phyloP scores from a whole-genome alignment of 2,329 filamentous ascomycete species.

The Thermoascus crustaceus region DNA sequence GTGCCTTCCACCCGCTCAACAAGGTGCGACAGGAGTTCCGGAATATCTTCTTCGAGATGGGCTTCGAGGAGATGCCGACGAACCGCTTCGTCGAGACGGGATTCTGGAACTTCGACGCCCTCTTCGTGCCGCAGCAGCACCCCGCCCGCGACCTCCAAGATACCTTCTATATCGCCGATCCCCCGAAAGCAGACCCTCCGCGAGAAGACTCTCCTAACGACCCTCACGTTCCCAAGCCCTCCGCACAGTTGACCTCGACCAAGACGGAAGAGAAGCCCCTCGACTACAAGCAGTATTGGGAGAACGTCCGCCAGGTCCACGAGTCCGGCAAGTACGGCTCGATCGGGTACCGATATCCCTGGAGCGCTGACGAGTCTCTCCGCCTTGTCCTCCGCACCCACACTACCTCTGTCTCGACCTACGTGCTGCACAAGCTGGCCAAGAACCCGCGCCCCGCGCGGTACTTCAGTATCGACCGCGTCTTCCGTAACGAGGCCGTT shows the following conservation, averaged over 20 bases:
- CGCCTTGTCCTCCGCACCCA: constrained; percentile 89
- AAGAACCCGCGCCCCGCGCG: constrained; percentile 76
- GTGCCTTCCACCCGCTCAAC: constrained; percentile 57
- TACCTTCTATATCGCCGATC: constrained; percentile 96
- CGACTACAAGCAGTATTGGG: constrained; percentile 79
- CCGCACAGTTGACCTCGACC: constrained; percentile 34
- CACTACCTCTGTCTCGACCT: constrained; percentile 85
- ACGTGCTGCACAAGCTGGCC: constrained; percentile 84
- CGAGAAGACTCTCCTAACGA: constrained; percentile 46
- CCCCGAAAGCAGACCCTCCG: constrained; percentile 61
- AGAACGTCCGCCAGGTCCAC: constrained; percentile 80
- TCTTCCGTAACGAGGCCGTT: constrained; percentile 96
- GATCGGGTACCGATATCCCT: constrained; percentile 93
- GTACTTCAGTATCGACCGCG: constrained; percentile 97
- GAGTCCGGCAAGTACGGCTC: constrained; percentile 88
- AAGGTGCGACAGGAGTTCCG: constrained; percentile 95
- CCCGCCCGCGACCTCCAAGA: constrained; percentile 95
- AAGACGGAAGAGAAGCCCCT: constrained; percentile 40
- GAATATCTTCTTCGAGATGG: constrained; percentile 98
- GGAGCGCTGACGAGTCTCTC: constrained; percentile 77
- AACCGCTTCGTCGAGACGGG: constrained; percentile 89
- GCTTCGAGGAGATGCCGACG: constrained; percentile 97
- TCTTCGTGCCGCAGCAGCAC: constrained; percentile 96
- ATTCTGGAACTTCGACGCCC: constrained; percentile 98
- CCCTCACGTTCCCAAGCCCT: constrained; percentile 32